Evolutionary conservation across 2,329 filamentous ascomycete genomes (phyloP).

Genomic region (Penicillium frequentans): DNA sequence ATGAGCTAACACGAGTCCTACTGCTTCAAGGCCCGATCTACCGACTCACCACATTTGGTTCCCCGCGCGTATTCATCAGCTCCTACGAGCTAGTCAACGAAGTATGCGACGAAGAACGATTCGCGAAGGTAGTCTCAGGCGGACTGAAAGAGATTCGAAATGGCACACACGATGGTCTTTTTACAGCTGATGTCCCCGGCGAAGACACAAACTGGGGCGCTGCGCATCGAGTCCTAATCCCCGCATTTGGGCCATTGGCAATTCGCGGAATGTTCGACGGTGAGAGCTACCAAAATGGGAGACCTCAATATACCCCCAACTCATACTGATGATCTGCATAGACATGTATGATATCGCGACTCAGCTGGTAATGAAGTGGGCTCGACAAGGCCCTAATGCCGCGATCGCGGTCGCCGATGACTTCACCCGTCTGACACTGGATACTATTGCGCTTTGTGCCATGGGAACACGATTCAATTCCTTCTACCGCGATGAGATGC

Average conservation of each 20-base stretch:
- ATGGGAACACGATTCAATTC: slow-evolving; percentile 75
- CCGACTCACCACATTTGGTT: slow-evolving; percentile 52
- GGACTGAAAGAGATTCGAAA: slow-evolving; percentile 58
- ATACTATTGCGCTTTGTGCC: slow-evolving; percentile 70
- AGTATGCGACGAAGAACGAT: slow-evolving; percentile 65
- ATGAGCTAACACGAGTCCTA: neutral
- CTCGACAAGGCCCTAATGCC: slow-evolving; percentile 52
- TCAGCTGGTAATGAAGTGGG: slow-evolving; percentile 45
- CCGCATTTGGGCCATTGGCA: slow-evolving; percentile 48
- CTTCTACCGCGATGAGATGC: slow-evolving; percentile 67
- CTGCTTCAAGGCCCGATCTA: slow-evolving; percentile 56
- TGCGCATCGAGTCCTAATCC: slow-evolving; percentile 53
- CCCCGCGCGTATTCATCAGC: slow-evolving; percentile 50
- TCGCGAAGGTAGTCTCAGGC: slow-evolving; percentile 57
- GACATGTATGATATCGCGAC: slow-evolving; percentile 43
- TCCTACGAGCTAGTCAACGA: slow-evolving; percentile 61
- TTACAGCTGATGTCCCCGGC: slow-evolving; percentile 54
- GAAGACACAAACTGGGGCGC: slow-evolving; percentile 65
- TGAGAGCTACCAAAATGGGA: slow-evolving; percentile 5
- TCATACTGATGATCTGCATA: slow-evolving; percentile 1
- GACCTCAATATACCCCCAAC: neutral
- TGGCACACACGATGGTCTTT: slow-evolving; percentile 64
- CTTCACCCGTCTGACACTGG: slow-evolving; percentile 71
- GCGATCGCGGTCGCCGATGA: slow-evolving; percentile 64
- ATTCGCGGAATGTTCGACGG: slow-evolving; percentile 47